Base-by-base conservation (phyloP, 495 filamentous ascomycete genomes). In the Neurospora sp. region DNA sequence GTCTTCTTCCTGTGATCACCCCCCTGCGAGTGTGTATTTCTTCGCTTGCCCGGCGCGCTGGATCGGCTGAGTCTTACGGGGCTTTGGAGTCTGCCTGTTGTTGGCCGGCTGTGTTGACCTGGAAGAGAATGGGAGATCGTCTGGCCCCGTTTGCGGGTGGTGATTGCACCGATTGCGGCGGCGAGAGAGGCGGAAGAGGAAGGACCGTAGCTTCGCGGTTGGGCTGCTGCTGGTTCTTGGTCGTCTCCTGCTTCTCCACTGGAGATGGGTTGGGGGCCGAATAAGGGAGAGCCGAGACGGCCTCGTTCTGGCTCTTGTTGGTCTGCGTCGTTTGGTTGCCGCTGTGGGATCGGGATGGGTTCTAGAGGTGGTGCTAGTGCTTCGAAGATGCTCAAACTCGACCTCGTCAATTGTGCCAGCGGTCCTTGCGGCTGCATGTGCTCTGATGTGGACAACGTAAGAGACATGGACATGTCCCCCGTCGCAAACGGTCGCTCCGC, bases 401-500 rank as follows among this genome's bases (percentile, higher is more conserved):
- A 84, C 39, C 79, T 73, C 18, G 85, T 82, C 41, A 89, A 83
- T 72, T 87, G 84, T 6, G 93, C 88, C 71, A 98, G 80, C 0
- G 92, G 90, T 62, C 89, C 91, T 41, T 88, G 85, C 2, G 88
- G 89, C 71, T 91, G 89, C 92, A 95, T 95, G 18, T 88, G 89
- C n/a, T 91, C 87, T 16, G 94, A 87, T 10, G 92, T 92, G 81
- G 37, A 38, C 35, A 37, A 37, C 2, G 90, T 87, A 42, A 99
- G 88, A 42, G 96, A 98, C 44, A 97, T 83, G 54, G 92, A 91
- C 83, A 98, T 91, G 72, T 96, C 94, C 59, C 92, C 90, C 12
- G 91, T 93, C 4, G 90, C 86, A 37, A 88, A 86, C 31, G 80
- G 54, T 14, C 54, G 23, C 54, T 66, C 23, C 1, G 27, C 54